phyloP scores from a whole-genome alignment of 495 filamentous ascomycete species.

The Podospora comata region DNA sequence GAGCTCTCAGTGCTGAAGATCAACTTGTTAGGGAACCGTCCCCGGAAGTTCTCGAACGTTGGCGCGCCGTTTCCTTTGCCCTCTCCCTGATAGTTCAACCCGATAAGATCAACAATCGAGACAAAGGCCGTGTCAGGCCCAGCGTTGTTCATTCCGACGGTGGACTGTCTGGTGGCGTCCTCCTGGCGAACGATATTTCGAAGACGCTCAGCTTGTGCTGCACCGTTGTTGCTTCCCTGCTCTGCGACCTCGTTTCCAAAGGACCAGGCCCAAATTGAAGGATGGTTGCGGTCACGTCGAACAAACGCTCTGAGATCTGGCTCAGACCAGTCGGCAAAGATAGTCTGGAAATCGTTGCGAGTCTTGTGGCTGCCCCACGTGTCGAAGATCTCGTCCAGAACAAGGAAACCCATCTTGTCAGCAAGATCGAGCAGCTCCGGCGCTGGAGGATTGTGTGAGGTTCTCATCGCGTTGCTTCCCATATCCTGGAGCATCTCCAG shows the following conservation, averaged over 20 bases:
- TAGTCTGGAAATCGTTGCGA: slow-evolving; percentile 45
- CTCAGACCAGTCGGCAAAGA: slow-evolving; percentile 49
- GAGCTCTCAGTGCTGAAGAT: slow-evolving; percentile 45
- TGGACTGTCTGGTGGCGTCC: slow-evolving; percentile 41
- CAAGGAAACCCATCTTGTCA: slow-evolving; percentile 55
- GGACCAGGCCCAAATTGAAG: slow-evolving; percentile 49
- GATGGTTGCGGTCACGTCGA: slow-evolving; percentile 51
- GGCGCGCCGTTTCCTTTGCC: slow-evolving; percentile 35
- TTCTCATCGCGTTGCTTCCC: slow-evolving; percentile 49
- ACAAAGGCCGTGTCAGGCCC: slow-evolving; percentile 31
- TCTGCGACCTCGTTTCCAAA: slow-evolving; percentile 50
- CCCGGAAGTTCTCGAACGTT: slow-evolving; percentile 38
- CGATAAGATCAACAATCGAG: slow-evolving; percentile 40
- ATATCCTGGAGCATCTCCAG: slow-evolving; percentile 45
- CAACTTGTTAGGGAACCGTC: slow-evolving; percentile 43
- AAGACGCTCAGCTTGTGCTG: slow-evolving; percentile 31
- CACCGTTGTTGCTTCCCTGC: slow-evolving; percentile 33
- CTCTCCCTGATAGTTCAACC: slow-evolving; percentile 53
- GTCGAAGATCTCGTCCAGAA: slow-evolving; percentile 54
- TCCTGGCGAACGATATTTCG: slow-evolving; percentile 37
- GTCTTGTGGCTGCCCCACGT: slow-evolving; percentile 42
- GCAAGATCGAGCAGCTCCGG: slow-evolving; percentile 57
- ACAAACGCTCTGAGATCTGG: slow-evolving; percentile 46
- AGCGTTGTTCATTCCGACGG: slow-evolving; percentile 43
- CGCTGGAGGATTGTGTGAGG: slow-evolving; percentile 49